Percentiles rank a stretch among this genome's conserved stretches.
These are phyloP conservation scores for Linum tenue DNA, from an alignment of 345 rosid genomes.

Conservation along the genomic window DNA sequence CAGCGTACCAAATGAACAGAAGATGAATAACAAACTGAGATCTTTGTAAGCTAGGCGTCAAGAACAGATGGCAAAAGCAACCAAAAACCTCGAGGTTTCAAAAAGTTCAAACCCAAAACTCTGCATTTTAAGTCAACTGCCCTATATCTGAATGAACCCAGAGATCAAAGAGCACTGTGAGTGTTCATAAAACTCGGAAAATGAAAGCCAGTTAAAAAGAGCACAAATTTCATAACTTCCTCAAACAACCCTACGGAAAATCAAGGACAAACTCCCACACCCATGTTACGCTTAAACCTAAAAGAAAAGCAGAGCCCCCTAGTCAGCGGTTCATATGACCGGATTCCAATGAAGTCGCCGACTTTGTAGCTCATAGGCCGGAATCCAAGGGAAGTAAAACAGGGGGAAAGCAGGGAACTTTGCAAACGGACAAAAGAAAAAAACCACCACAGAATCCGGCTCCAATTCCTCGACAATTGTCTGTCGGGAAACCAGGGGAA, in stretches of 20 bases:
- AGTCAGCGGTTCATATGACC: constrained; percentile 24
- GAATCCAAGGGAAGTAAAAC: constrained; percentile 25
- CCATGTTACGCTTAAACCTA: constrained; percentile 3
- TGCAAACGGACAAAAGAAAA: constrained; percentile 2
- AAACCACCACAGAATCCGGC: neutral
- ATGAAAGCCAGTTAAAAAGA: too few relatives aligned
- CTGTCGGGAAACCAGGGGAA: neutral
- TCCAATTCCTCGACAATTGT: neutral
- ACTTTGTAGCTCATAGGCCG: constrained; percentile 23
- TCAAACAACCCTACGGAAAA: too few relatives aligned
- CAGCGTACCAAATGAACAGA: neutral
- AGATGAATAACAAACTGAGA: neutral
- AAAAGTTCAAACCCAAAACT: neutral
- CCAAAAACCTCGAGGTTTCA: neutral
- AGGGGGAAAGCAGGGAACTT: constrained; percentile 9
- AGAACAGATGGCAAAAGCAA: neutral
- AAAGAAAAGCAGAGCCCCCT: constrained; percentile 15
- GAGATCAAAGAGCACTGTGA: too few relatives aligned
- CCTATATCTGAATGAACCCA: too few relatives aligned
- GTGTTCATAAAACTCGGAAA: too few relatives aligned
- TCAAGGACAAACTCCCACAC: too few relatives aligned
- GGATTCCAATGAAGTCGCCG: constrained; percentile 34
- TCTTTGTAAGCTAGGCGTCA: neutral
- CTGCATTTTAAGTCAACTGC: neutral
- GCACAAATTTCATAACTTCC: too few relatives aligned